Conservation (phyloP, 768 basidiomycete species). For the Leccinellum rugosiceps region DNA sequence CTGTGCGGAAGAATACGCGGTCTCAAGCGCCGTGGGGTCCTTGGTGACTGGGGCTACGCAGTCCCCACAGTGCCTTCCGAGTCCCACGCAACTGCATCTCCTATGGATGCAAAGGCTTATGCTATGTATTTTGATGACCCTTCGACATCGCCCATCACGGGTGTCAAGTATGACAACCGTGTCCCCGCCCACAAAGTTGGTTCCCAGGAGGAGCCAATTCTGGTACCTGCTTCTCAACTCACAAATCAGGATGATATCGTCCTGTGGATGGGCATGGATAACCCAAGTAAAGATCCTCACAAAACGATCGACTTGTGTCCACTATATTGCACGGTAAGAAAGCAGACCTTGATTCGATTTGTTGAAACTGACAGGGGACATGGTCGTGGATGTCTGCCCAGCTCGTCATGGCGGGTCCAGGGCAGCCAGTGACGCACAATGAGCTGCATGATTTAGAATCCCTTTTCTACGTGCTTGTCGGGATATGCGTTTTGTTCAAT, state of each 20-base stretch:
- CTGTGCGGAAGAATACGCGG: neutral
- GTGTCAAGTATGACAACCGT: neutral
- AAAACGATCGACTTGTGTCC: neutral
- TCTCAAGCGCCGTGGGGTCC: neutral
- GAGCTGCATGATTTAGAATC: neutral
- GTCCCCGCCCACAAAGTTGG: neutral
- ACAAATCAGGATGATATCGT: neutral
- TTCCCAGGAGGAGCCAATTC: neutral
- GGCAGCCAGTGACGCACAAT: conserved; percentile 1
- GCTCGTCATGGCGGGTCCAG: conserved; percentile 2
- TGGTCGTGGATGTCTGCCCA: conserved; percentile 5
- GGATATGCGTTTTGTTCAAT: neutral
- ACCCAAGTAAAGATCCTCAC: neutral
- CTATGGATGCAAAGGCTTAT: neutral
- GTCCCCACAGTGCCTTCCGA: neutral
- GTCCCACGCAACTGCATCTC: neutral
- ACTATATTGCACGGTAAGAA: neutral
- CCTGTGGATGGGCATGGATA: neutral
- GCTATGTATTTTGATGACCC: too few species aligned
- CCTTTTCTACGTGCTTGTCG: neutral
- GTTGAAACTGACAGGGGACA: neutral
- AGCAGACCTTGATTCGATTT: neutral
- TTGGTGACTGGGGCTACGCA: neutral
- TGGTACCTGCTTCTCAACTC: neutral
- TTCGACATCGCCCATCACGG: too few species aligned